Evolutionary conservation across 176 grass and related monocot genomes (phyloP), one percentile per base, ranked within the genome.

Genomic region (Areca catechu): DNA sequence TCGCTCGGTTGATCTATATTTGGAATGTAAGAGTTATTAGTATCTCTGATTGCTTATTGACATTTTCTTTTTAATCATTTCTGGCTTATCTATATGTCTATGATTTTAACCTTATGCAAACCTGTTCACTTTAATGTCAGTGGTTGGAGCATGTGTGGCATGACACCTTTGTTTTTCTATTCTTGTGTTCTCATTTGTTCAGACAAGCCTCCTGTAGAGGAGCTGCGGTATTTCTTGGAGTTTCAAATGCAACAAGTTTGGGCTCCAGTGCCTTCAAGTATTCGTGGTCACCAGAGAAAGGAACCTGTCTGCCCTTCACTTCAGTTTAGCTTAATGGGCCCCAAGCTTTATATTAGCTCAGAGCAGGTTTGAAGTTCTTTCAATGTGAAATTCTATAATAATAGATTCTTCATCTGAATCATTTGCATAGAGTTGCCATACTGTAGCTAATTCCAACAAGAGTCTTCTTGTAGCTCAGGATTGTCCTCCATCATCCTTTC

Each of bases 201-300:
- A 98, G 93, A 88, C 53, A 98, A 98, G 63, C 93, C 93, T 69
- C 84, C 88, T 22, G 78, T 92, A 51, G 93, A 98, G 80, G 93
- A 98, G 54, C 82, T 98, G 63, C 87, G 85, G 50, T 92, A 98
- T 70, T 98, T 98, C 73, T 85, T 98, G 75, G 93, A 98, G 66
- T 98, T 92, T 54, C 93, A 92, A 88, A 74, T 98, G 60, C 76
- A 67, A 22, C 62, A 83, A 60, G 69, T 92, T 80, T 98, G 87
- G 87, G 93, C 93, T 78, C 93, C 93, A 66, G 78, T 58, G 53
- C 76, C 84, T 56, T 64, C 66, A 27, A 89, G 79, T 80, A 89
- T 85, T 73, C 84, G 81, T 73, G 84, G 84, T 76, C 77, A 85
- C 62, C 74, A 88, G 47, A 82, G 93, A 78, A 98, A 88, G 63